Evolutionary conservation across 1,139 yeast species (phyloP).

Genomic region (Taphrina betulina): DNA sequence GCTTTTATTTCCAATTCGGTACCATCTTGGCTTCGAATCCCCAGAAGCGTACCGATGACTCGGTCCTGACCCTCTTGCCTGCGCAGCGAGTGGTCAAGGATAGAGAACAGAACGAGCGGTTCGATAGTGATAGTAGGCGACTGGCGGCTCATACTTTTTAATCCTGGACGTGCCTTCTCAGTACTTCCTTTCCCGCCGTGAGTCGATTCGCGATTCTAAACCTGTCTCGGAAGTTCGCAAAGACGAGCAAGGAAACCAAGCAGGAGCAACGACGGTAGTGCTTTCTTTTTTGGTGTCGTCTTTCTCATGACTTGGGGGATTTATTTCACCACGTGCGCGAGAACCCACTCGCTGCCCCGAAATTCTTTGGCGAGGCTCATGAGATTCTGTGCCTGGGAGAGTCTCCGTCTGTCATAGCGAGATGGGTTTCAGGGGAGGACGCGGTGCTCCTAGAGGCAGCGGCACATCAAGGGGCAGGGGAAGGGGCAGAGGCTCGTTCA

Average conservation of each 20-base stretch:
- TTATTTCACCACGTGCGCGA: no score
- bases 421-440: conserved; percentile 13
- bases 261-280: no score
- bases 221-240: no score
- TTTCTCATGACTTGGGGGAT: no score
- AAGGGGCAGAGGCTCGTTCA: conserved; percentile 58
- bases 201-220: no score
- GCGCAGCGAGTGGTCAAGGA: conserved; percentile 59
- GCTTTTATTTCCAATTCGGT: conserved; percentile 69
- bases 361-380: no score
- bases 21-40: conserved; percentile 85
- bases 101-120: conserved; percentile 56
- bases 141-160: conserved; percentile 18
- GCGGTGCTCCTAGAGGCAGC: conserved; percentile 8
- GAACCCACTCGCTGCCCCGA: no score
- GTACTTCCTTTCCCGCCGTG: no score
- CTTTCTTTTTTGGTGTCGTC: no score
- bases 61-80: conserved; percentile 53
- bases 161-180: not conserved
- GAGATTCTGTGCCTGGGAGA: no score
- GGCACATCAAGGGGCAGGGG: conserved; percentile 31
- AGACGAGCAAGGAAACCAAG: no score
- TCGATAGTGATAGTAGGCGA: conserved; percentile 37
- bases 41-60: conserved; percentile 79
- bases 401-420: no score